Conservation (phyloP, 75 land plant genomes). For the Selaginella moellendorffii region DNA sequence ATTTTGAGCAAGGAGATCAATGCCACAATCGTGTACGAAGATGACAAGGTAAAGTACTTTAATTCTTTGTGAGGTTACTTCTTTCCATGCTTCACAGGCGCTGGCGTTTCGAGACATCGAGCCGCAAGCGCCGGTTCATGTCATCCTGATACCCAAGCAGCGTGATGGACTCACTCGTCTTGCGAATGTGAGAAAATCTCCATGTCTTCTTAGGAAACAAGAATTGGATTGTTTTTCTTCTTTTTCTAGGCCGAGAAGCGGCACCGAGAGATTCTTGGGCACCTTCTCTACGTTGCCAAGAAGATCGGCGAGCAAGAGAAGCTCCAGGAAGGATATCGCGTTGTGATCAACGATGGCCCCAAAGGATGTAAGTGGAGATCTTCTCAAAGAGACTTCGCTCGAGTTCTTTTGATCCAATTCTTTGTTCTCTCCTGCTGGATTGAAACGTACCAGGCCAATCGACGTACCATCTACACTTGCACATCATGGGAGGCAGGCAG, state of each 20-base stretch:
- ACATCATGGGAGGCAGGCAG: slow-evolving; percentile 87
- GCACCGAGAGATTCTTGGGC: slow-evolving; percentile 67
- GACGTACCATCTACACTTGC: slow-evolving; percentile 92
- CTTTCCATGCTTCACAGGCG: slow-evolving; percentile 11
- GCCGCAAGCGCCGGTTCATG: slow-evolving; percentile 93
- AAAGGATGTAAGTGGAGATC: slow-evolving; percentile 48
- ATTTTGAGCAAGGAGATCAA: slow-evolving; percentile 83
- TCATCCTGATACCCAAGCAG: slow-evolving; percentile 69
- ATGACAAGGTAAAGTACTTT: slow-evolving; percentile 40
- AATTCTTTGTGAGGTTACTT: slow-evolving; percentile 7
- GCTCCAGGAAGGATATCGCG: slow-evolving; percentile 55
- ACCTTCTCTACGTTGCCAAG: slow-evolving; percentile 62
- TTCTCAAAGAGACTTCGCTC: not conserved
- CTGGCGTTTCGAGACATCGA: slow-evolving; percentile 78
- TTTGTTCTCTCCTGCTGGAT: not conserved
- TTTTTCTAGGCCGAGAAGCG: slow-evolving; percentile 51
- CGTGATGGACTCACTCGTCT: slow-evolving; percentile 86
- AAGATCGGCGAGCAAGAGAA: slow-evolving; percentile 80
- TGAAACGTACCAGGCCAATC: slow-evolving; percentile 57
- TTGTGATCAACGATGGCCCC: slow-evolving; percentile 83
- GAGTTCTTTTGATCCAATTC: not conserved
- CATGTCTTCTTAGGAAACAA: not conserved
- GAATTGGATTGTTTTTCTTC: not conserved
- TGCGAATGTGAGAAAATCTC: slow-evolving; percentile 63
- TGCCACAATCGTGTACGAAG: slow-evolving; percentile 71